These are phyloP conservation scores for Gossypium schwendimanii DNA, from an alignment of 441 rosid species.

Conservation along the genomic window DNA sequence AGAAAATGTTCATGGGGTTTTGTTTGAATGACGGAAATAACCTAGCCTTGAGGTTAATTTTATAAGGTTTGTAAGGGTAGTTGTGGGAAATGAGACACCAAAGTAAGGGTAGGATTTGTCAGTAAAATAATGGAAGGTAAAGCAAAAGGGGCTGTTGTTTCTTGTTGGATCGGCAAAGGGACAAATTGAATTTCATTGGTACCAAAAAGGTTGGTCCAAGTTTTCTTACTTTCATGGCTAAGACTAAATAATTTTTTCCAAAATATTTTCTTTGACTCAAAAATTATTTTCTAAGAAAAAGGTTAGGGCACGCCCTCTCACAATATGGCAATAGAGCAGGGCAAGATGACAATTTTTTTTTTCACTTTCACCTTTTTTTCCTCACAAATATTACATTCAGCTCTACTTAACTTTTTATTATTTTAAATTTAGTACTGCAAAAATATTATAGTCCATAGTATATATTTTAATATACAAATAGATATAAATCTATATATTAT, in stretches of 20 bases:
- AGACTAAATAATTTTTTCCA: background rate
- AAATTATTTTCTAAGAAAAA: too few species aligned
- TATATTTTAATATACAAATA: too few species aligned
- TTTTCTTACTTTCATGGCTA: background rate
- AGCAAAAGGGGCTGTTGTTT: slow-evolving; percentile 10
- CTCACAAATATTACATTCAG: too few species aligned
- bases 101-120: background rate
- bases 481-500: too few species aligned
- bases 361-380: too few species aligned
- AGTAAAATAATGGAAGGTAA: background rate
- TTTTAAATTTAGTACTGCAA: too few species aligned
- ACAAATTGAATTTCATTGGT: background rate
- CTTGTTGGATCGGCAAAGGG: slow-evolving; percentile 7
- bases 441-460: too few species aligned
- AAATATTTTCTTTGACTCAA: too few species aligned
- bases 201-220: slow-evolving; percentile 2
- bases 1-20: background rate
- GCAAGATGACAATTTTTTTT: too few species aligned
- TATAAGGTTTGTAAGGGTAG: background rate
- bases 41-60: background rate
- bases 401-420: too few species aligned
- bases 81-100: background rate
- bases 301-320: too few species aligned
- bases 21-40: slow-evolving; percentile 4
- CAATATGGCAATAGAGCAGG: too few species aligned